Base-by-base conservation (phyloP, 768 basidiomycete genomes). In the Russula virescens region DNA sequence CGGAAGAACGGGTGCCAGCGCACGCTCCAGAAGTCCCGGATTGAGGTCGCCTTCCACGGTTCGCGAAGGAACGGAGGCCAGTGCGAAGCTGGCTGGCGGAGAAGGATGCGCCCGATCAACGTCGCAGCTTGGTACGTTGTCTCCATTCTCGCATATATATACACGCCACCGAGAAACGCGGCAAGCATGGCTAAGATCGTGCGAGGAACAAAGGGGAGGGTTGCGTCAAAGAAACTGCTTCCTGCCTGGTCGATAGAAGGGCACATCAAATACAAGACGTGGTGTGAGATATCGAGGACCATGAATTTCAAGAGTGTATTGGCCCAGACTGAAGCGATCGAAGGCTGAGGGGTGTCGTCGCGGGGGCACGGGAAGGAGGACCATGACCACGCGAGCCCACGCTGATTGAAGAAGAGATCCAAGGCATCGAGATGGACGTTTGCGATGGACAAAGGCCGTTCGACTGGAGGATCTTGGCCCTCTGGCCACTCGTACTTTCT, bases 21-120 rank as follows among this genome's bases (percentile, higher is more conserved):
- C n/a, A n/a, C n/a, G n/a, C n/a, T n/a, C n/a, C n/a, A n/a, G n/a
- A n/a, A n/a, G n/a, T n/a, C n/a, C n/a, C n/a, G n/a, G n/a, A n/a
- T n/a, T n/a, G n/a, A n/a, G n/a, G n/a, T n/a, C n/a, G n/a, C n/a
- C n/a, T n/a, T n/a, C n/a, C n/a, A n/a, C n/a, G n/a, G 21, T 28
- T n/a, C n/a, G n/a, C n/a, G n/a, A n/a, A n/a, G n/a, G n/a, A n/a
- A n/a, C n/a, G n/a, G n/a, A n/a, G n/a, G n/a, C n/a, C n/a, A n/a
- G n/a, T n/a, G n/a, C n/a, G n/a, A n/a, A n/a, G n/a, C n/a, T n/a
- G n/a, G n/a, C n/a, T n/a, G n/a, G n/a, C n/a, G n/a, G n/a, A n/a
- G n/a, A n/a, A n/a, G n/a, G n/a, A n/a, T n/a, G n/a, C 75, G 43
- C 40, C 69, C 67, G 16, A 66, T 23, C 43, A 74, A 26, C 5